Percentiles rank a stretch among this genome's conserved stretches.
Evolutionary conservation across 345 rosid genomes (phyloP).

Genomic region (Syzygium jambos): DNA sequence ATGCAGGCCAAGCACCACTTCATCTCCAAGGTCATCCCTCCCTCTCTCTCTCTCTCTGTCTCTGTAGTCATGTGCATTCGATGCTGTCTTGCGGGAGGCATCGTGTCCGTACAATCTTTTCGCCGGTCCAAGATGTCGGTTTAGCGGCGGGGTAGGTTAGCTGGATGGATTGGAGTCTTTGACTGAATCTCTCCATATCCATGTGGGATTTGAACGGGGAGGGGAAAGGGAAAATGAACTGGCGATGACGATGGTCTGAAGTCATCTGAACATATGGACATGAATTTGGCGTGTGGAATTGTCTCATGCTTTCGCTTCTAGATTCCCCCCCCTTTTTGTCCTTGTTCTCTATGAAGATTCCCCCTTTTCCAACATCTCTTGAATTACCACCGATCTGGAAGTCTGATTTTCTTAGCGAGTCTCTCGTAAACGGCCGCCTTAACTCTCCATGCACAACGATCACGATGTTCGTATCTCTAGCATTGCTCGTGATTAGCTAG

Average conservation of each 20-base stretch:
- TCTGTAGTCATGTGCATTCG: not conserved
- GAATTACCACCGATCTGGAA: not conserved
- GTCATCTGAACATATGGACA: not conserved
- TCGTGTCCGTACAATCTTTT: not conserved
- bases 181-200: not conserved
- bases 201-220: not conserved
- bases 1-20: conserved; percentile 22
- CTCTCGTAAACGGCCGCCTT: not conserved
- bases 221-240: not conserved
- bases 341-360: not conserved
- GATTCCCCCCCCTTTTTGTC: not conserved
- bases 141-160: not conserved
- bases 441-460: not conserved
- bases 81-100: not conserved
- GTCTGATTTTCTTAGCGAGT: too few relatives aligned
- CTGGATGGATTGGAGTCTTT: not conserved
- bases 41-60: not conserved
- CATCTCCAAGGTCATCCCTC: conserved; percentile 18
- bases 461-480: not conserved
- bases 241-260: not conserved
- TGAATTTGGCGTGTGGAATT: not conserved
- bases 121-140: not conserved
- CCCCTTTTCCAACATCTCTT: not conserved
- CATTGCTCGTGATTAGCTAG: not conserved
- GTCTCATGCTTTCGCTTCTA: not conserved